Evolutionary conservation across 305 asterid genomes (phyloP).

Genomic region (Fraxinus albicans): DNA sequence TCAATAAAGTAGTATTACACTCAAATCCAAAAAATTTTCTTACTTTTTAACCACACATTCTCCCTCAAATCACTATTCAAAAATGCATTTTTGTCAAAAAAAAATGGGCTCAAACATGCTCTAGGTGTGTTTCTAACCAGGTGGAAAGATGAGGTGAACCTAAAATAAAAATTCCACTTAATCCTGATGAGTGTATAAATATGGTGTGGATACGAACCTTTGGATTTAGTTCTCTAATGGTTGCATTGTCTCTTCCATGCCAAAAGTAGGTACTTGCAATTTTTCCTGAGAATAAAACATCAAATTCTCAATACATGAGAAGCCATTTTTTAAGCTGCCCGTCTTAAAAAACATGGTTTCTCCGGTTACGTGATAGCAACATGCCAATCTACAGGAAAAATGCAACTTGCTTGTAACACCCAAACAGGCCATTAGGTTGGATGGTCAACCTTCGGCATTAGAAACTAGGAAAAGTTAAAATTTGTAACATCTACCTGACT

Average conservation of each 20-base stretch:
- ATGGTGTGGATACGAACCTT: conserved; percentile 54
- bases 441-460: neutral
- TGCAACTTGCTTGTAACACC: conserved; percentile 16
- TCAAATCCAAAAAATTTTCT: neutral
- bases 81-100: neutral
- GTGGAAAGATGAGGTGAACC: neutral
- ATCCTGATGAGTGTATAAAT: conserved; percentile 11
- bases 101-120: neutral
- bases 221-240: conserved; percentile 82
- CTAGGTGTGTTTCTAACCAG: conserved; percentile 2
- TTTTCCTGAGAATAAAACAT: conserved; percentile 57
- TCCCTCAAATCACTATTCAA: neutral
- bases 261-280: conserved; percentile 70
- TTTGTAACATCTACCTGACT: conserved; percentile 57
- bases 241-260: conserved; percentile 86
- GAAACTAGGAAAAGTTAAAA: neutral
- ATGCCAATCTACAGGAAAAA: neutral
- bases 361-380: conserved; percentile 21
- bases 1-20: neutral
- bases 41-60: neutral
- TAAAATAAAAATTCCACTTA: conserved; percentile 8
- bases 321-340: conserved; percentile 17
- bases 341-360: conserved; percentile 12
- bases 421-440: neutral
- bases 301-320: conserved; percentile 16